Base-by-base conservation (phyloP, 345 rosid species). In the Aquilaria sinensis region DNA sequence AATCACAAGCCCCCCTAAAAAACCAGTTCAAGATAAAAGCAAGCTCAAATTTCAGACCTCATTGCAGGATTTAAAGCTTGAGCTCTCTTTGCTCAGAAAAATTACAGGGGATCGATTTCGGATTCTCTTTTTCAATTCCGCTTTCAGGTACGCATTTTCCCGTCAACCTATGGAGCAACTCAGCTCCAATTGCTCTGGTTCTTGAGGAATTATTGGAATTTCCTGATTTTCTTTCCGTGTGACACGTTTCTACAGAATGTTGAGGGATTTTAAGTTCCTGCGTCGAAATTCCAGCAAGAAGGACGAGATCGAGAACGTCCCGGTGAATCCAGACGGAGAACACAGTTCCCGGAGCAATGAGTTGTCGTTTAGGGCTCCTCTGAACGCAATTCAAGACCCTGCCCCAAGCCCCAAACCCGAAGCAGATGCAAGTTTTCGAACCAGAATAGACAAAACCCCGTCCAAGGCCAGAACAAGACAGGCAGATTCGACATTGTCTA, bases 271-370 rank as follows among this genome's bases (percentile, higher is more conserved):
- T 30, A 92, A 89, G 66, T 72, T 80, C 70, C 66, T 79, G 64
- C 81, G 89, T 12, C 70, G 89, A 72, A 89, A 84, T 72, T 77
- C 82, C 6, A 77, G 68, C 56, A 80, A 81, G 67, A 70, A 58
- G 53, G 96, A 83, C 11, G 96, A 87, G 67, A 83, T 79, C 53
- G 97, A 92, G 77, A 92, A 92, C 60, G 72, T 90, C 13, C 90
- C 94, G 2, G 67, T 73, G 10, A 83, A 86, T 69, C 78, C 87
- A 45, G 74, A 76, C 62, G 77, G 86, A 14, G 56, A 80, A 7
- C 65, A 72, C 34, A 74, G 83, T 61, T 87, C 82, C 37, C 45
- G 79, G 10, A 67, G 72, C 65, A 30, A 53, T 31, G 91, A 88
- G 58, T 78, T 80, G 1, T 79, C 71, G 14, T 23, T 77, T 23